phyloP scores from a whole-genome alignment of 2,329 filamentous ascomycete species.

The Apiospora arundinis region DNA sequence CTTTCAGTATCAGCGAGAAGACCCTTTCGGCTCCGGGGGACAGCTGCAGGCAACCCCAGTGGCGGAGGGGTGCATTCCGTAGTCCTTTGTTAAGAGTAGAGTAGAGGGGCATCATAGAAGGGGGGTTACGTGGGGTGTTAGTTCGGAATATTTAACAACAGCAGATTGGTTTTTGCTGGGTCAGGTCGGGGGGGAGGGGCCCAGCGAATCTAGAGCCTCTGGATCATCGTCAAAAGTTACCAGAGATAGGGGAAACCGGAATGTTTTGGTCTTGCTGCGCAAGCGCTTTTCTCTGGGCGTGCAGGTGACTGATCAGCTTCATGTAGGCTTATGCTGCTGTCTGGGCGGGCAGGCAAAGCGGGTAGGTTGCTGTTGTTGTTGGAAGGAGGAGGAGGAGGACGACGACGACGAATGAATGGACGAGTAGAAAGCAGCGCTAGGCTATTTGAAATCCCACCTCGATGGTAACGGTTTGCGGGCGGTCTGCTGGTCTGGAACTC shows the following conservation, averaged over 20 bases:
- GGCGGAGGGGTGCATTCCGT: too few relatives aligned
- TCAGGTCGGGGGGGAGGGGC: too few relatives aligned
- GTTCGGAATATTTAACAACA: too few relatives aligned
- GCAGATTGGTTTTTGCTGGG: too few relatives aligned
- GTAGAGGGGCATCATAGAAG: too few relatives aligned
- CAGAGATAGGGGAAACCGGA: background rate
- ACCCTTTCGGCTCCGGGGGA: background rate
- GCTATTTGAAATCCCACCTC: constrained; percentile 8
- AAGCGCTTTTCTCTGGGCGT: background rate
- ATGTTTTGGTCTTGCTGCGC: background rate
- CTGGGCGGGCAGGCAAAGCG: background rate
- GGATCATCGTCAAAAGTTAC: background rate
- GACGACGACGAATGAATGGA: background rate
- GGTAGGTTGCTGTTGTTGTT: background rate
- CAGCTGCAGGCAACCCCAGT: background rate
- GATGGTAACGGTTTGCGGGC: constrained; percentile 9
- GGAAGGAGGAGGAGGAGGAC: background rate
- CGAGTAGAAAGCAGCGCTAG: background rate
- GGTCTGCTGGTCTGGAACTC: constrained; percentile 3
- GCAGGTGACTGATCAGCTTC: constrained; percentile 2
- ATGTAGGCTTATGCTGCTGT: background rate
- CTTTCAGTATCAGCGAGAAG: too few relatives aligned
- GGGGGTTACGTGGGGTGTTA: too few relatives aligned
- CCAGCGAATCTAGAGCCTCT: background rate
- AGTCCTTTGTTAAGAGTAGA: too few relatives aligned